Percentiles rank a stretch among this genome's conserved stretches.
Conservation (phyloP, 441 rosid genomes). For the Populus hybrid region DNA sequence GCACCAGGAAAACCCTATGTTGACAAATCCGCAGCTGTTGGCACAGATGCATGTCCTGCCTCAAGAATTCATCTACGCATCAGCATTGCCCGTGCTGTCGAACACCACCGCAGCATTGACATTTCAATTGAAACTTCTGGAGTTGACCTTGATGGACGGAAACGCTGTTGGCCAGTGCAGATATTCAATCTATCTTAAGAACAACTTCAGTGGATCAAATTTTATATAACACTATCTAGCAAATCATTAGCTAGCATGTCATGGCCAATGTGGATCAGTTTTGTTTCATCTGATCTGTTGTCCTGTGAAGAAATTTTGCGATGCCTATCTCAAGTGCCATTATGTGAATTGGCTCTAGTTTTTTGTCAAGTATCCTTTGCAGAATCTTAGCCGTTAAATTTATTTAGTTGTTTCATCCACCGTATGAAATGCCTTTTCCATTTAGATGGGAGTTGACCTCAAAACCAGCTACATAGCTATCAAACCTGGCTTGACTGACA, state of each 20-base stretch:
- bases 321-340: neutral
- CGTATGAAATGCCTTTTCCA: no score
- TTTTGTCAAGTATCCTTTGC: neutral
- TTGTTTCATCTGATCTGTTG: neutral
- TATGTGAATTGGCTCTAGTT: neutral
- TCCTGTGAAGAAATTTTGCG: neutral
- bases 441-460: no score
- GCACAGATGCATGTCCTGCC: constrained; percentile 57
- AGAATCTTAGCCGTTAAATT: neutral
- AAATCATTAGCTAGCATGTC: neutral
- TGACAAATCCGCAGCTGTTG: constrained; percentile 37
- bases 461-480: no score
- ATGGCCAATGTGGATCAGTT: neutral
- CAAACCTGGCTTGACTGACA: no score
- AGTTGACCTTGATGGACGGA: constrained; percentile 49
- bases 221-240: neutral
- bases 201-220: neutral
- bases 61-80: constrained; percentile 58
- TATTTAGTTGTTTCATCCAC: no score
- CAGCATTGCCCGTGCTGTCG: constrained; percentile 72
- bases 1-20: constrained; percentile 25
- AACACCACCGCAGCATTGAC: constrained; percentile 88
- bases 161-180: constrained; percentile 65
- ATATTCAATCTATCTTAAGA: constrained; percentile 42
- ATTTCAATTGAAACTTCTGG: constrained; percentile 69